phyloP scores from a whole-genome alignment of 768 basidiomycete species.

The Boletus rubropictus region DNA sequence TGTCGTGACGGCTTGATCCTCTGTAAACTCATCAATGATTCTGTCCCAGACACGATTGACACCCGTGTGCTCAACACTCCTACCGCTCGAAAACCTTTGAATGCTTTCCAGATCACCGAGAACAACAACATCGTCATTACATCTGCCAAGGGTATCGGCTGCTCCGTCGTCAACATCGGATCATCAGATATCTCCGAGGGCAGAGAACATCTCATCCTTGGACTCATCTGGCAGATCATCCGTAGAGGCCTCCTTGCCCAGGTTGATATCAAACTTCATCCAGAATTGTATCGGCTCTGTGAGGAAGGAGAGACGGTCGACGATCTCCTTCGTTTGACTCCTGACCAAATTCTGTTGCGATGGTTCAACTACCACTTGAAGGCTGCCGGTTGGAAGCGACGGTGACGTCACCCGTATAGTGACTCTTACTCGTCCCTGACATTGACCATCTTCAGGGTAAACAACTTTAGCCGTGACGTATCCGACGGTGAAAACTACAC shows the following conservation, averaged over 20 bases:
- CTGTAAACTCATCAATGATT: conserved; percentile 98
- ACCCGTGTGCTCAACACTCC: conserved; percentile 96
- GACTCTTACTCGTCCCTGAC: conserved; percentile 1
- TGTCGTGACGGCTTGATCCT: conserved; percentile 93
- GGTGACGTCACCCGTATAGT: conserved; percentile 37
- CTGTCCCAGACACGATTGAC: conserved; percentile 98
- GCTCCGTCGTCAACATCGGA: conserved; percentile 98
- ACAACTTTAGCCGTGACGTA: conserved; percentile 98
- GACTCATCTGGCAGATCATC: conserved; percentile 98
- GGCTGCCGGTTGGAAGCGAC: conserved; percentile 84
- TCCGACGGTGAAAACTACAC: conserved; percentile 98
- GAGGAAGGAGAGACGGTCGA: conserved; percentile 98
- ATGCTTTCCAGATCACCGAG: conserved; percentile 98
- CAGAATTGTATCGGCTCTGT: conserved; percentile 91
- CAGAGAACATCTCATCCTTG: conserved; percentile 92
- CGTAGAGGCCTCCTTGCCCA: conserved; percentile 87
- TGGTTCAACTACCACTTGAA: conserved; percentile 99
- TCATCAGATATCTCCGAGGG: conserved; percentile 89
- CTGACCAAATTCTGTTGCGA: conserved; percentile 93
- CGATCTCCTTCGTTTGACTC: conserved; percentile 87
- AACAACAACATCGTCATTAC: conserved; percentile 99
- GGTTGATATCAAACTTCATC: conserved; percentile 97
- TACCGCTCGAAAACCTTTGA: conserved; percentile 71
- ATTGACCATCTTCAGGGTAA: conserved; percentile 53
- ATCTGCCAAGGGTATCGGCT: conserved; percentile 96